Percentiles rank a stretch among this genome's conserved stretches.
Evolutionary conservation across 164 flowering plant species (phyloP).

Genomic region (Chimonanthus praecox): DNA sequence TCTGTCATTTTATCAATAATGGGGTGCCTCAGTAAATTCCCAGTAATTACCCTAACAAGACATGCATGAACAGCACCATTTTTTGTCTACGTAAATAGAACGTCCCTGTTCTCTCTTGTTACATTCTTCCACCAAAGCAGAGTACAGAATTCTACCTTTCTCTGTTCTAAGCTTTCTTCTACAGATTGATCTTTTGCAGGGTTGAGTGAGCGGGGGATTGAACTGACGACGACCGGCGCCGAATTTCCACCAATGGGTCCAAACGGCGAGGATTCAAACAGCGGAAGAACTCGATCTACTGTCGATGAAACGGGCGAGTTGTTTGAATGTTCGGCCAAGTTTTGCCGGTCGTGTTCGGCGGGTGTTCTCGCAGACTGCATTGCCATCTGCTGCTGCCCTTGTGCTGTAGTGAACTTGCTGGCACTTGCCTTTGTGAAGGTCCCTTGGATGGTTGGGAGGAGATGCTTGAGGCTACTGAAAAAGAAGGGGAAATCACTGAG

Average conservation of each 20-base stretch:
- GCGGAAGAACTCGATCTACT: neutral
- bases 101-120: too few species aligned
- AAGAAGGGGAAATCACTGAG: constrained; percentile 21
- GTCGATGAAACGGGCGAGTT: constrained; percentile 4
- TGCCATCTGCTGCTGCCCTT: constrained; percentile 87
- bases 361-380: constrained; percentile 68
- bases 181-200: constrained; percentile 7
- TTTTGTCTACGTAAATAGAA: too few species aligned
- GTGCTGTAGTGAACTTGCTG: constrained; percentile 52
- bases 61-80: too few species aligned
- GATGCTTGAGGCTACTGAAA: constrained; percentile 37
- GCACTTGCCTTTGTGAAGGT: constrained; percentile 56
- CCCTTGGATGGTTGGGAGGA: constrained; percentile 58
- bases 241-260: constrained; percentile 14
- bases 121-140: too few species aligned
- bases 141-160: too few species aligned
- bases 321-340: constrained; percentile 12
- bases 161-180: neutral
- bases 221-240: constrained; percentile 24
- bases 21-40: too few species aligned
- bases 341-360: constrained; percentile 60
- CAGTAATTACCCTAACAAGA: too few species aligned
- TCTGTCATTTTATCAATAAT: too few species aligned
- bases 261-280: neutral
- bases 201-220: neutral